These are phyloP conservation scores for Neurospora sp. DNA, from an alignment of 495 filamentous ascomycete species.

Conservation along the genomic window DNA sequence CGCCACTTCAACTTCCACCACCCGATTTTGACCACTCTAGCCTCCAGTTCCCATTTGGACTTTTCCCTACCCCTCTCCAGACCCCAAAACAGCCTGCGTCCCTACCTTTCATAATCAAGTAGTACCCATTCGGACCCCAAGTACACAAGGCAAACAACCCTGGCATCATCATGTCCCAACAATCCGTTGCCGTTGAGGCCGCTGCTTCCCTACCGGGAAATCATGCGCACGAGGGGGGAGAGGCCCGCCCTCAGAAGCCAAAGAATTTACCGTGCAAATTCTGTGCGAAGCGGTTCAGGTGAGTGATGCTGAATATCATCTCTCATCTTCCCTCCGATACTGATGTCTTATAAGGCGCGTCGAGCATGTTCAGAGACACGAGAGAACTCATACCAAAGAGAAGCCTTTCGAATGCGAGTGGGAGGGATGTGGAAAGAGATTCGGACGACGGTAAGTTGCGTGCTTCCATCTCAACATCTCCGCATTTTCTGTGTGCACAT, in stretches of 20 bases:
- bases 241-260: slow-evolving; percentile 41
- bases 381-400: slow-evolving; percentile 52
- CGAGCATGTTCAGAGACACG: slow-evolving; percentile 51
- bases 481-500: background rate
- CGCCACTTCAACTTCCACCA: slow-evolving; percentile 2
- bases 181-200: slow-evolving; percentile 42
- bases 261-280: slow-evolving; percentile 46
- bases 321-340: slow-evolving; percentile 18
- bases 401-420: slow-evolving; percentile 47
- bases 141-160: slow-evolving; percentile 14
- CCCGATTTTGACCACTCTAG: slow-evolving; percentile 7
- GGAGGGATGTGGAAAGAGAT: slow-evolving; percentile 46
- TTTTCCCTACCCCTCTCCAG: slow-evolving; percentile 12
- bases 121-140: slow-evolving; percentile 31
- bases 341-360: slow-evolving; percentile 39
- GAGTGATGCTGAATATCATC: slow-evolving; percentile 10
- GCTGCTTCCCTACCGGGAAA: slow-evolving; percentile 21
- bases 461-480: slow-evolving; percentile 1
- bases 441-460: slow-evolving; percentile 43
- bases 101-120: slow-evolving; percentile 20
- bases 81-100: slow-evolving; percentile 1
- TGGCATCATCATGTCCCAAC: slow-evolving; percentile 36
- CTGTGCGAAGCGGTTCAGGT: slow-evolving; percentile 47
- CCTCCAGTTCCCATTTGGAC: slow-evolving; percentile 6
- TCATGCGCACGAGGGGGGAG: slow-evolving; percentile 35